Conservation (phyloP, 164 flowering plant genomes). For the Buxus sempervirens region DNA sequence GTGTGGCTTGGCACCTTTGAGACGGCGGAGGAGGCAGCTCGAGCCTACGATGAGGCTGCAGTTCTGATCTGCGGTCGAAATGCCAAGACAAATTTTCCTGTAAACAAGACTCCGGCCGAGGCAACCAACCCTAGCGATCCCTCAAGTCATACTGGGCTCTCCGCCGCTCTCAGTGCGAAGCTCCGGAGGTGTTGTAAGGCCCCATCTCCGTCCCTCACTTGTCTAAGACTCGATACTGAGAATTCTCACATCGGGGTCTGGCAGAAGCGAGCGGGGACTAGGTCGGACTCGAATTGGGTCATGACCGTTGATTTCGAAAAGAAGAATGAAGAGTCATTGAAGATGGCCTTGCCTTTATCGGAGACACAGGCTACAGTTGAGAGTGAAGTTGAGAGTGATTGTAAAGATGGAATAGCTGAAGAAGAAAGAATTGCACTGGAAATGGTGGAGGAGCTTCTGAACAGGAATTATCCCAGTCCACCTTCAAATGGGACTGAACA, state of each 20-base stretch:
- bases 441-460: constrained; percentile 68
- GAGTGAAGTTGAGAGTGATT: not conserved
- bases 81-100: constrained; percentile 79
- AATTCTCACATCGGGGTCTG: constrained; percentile 81
- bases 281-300: constrained; percentile 67
- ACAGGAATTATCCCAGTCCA: constrained; percentile 30
- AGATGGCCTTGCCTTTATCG: not conserved
- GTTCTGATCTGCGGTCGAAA: constrained; percentile 66
- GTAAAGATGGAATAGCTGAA: constrained; percentile 28
- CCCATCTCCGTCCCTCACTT: constrained; percentile 70
- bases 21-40: constrained; percentile 77
- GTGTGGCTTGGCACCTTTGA: constrained; percentile 83
- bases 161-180: constrained; percentile 53
- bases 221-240: constrained; percentile 76
- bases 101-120: constrained; percentile 6
- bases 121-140: constrained; percentile 5
- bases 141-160: constrained; percentile 27
- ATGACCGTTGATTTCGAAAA: constrained; percentile 63
- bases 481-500: not conserved
- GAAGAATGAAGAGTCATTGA: constrained; percentile 1
- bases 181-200: constrained; percentile 58
- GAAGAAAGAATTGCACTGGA: constrained; percentile 57
- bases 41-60: constrained; percentile 81
- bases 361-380: not conserved
- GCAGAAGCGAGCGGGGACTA: constrained; percentile 78